These are phyloP conservation scores for Amylocystis lapponica DNA, from an alignment of 768 basidiomycete genomes.

Conservation along the genomic window DNA sequence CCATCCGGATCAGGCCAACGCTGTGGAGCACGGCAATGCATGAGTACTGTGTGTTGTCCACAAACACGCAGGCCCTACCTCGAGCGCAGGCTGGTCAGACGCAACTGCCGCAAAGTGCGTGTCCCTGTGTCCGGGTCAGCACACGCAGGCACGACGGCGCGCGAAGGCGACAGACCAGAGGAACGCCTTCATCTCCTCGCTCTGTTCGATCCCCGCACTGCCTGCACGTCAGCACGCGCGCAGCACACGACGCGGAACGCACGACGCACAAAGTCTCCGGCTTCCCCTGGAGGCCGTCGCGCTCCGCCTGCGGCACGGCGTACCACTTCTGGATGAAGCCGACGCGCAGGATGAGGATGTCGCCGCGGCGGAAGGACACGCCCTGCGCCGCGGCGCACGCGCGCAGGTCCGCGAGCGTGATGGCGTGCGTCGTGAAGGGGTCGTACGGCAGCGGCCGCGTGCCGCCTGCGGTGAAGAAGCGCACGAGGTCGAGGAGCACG, in stretches of 20 bases:
- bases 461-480: conserved; percentile 37
- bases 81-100: conserved; percentile 64
- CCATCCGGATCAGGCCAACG: conserved; percentile 49
- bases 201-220: conserved; percentile 65
- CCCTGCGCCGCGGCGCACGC: conserved; percentile 55
- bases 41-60: not conserved
- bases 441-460: conserved; percentile 51
- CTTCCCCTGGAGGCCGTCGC: conserved; percentile 36
- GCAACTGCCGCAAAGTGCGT: conserved; percentile 69
- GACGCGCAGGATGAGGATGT: conserved; percentile 54
- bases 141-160: not conserved
- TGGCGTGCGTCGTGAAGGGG: conserved; percentile 51
- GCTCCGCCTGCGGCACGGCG: conserved; percentile 34
- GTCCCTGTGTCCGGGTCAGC: conserved; percentile 43
- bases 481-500: conserved; percentile 59
- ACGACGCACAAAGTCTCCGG: conserved; percentile 52
- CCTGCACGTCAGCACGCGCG: not conserved
- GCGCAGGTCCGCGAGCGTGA: conserved; percentile 50
- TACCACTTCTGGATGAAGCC: conserved; percentile 61
- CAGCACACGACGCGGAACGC: conserved; percentile 22
- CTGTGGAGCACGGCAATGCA: conserved; percentile 23
- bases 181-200: conserved; percentile 66
- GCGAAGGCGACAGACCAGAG: conserved; percentile 64
- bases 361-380: conserved; percentile 50
- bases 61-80: conserved; percentile 34